A percentile compares a stretch with the other conserved stretches of the same genome.
These are phyloP conservation scores for Backusella parvicylindrica DNA, from an alignment of 192 early-diverging fungal species.

Conservation along the genomic window DNA sequence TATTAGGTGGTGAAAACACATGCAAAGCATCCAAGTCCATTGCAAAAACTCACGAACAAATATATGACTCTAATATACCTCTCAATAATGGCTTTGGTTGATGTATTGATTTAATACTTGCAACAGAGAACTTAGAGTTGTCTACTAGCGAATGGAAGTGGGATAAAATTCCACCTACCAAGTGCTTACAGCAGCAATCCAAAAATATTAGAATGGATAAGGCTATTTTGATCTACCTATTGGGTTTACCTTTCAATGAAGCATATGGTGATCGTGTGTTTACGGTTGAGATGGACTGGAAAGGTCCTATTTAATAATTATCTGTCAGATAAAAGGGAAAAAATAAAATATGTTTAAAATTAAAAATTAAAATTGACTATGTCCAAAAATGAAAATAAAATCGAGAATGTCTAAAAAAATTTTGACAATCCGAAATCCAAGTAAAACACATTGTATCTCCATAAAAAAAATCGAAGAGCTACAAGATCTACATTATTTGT, in stretches of 20 bases:
- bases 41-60: background rate
- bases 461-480: background rate
- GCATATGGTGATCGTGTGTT: background rate
- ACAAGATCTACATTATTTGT: background rate
- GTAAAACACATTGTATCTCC: no score
- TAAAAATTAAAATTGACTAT: no score
- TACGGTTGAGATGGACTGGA: constrained; percentile 2
- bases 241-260: background rate
- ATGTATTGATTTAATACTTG: background rate
- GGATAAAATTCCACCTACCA: background rate
- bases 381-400: no score
- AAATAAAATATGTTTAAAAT: no score
- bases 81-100: background rate
- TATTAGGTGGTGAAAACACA: background rate
- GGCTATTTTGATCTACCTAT: background rate
- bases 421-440: no score
- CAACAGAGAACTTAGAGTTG: background rate
- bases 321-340: no score
- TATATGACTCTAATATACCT: background rate
- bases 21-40: background rate
- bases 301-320: background rate
- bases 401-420: no score
- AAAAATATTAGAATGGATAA: constrained; percentile 10
- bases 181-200: background rate
- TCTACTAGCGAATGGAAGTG: background rate